Evolutionary conservation across 345 rosid genomes (phyloP), one percentile per base, ranked within the genome.

Genomic region (Eucalyptus albens): DNA sequence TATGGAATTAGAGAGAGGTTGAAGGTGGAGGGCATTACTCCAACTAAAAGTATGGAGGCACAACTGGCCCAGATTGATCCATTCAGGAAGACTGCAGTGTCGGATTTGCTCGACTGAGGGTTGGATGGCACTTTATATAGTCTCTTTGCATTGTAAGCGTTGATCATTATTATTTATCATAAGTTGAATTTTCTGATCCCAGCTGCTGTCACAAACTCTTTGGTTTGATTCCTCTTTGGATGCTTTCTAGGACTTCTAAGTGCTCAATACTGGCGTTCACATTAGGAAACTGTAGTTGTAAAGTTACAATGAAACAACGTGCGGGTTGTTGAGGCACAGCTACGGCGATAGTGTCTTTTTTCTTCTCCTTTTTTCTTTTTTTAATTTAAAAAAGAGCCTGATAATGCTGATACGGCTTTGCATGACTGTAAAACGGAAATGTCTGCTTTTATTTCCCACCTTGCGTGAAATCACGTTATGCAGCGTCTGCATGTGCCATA

Each of bases 1-100:
- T 98, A 98, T 90, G 99, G 99, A 82, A 94, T 98, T 31, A 91
- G 95, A 91, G 99, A 97, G 55, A 93, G 99, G 90, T 93, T 98
- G 96, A 95, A 92, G 93, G 98, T 96, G 3, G 98, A 97, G 83
- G 95, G 95, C 87, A 86, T 97, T 60, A 94, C 95, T 88, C 98
- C 98, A 27, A 95, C 90, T 88, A 96, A 92, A 91, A 53, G 88
- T 6, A 81, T 96, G 92, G 94, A 96, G 33, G 93, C 94, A 29
- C 95, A 93, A 77, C 89, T 97, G 90, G 91, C 91, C 91, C 92
- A 91, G 90, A 93, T 93, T 3, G 98, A 97, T 90, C 95, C 98
- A 4, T 97, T 96, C 92, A 94, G 94, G 97, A 97, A 92, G 94
- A 95, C 97, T n/a, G 90, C 96, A 11, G 94, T 93, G 55, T 95